phyloP scores from a whole-genome alignment of 1,139 yeast species.

The Yamadazyma diospyri region DNA sequence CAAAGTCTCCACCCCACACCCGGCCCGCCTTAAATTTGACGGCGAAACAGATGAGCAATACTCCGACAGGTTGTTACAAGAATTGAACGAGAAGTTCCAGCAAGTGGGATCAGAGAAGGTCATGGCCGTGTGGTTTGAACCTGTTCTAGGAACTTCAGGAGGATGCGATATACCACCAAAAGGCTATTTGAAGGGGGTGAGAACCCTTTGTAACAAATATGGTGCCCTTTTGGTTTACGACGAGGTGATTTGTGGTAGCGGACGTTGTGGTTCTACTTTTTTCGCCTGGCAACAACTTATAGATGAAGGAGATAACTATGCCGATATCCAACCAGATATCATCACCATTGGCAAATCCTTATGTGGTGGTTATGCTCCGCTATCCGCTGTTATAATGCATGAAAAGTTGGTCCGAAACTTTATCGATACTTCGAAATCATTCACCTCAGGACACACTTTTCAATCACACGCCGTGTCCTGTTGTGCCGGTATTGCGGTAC shows the following conservation, averaged over 20 bases:
- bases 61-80: constrained; percentile 36
- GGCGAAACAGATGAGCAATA: constrained; percentile 47
- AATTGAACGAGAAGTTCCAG: constrained; percentile 44
- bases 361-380: constrained; percentile 58
- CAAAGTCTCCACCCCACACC: constrained; percentile 41
- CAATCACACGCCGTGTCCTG: constrained; percentile 57
- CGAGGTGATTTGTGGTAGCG: constrained; percentile 65
- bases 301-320: constrained; percentile 1
- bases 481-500: constrained; percentile 52
- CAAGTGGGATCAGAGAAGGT: constrained; percentile 49
- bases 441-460: constrained; percentile 56
- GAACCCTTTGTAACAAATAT: constrained; percentile 51
- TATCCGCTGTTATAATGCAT: constrained; percentile 54
- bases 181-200: constrained; percentile 54
- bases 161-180: constrained; percentile 55
- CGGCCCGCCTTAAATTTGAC: constrained; percentile 33
- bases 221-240: constrained; percentile 53
- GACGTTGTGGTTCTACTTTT: constrained; percentile 35
- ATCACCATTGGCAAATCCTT: constrained; percentile 60
- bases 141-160: constrained; percentile 53
- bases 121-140: constrained; percentile 50
- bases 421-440: constrained; percentile 43
- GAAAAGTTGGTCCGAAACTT: constrained; percentile 40
- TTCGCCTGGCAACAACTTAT: constrained; percentile 42
- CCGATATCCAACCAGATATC: constrained; percentile 52